phyloP scores from a whole-genome alignment of 139 green algal species.

The Ostreobium quekettii region DNA sequence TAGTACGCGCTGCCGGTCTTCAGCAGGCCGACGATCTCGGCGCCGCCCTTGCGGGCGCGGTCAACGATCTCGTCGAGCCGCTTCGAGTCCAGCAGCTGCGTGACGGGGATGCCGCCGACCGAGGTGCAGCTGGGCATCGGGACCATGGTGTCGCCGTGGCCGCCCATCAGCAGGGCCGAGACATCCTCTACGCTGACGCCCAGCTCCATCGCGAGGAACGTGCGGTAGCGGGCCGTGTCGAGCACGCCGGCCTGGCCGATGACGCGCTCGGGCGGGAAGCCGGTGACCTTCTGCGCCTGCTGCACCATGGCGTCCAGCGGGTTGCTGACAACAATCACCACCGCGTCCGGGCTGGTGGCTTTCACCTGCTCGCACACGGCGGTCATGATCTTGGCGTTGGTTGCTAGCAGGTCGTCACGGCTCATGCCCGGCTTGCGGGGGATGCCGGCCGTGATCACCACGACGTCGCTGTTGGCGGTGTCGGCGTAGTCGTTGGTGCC shows the following conservation, averaged over 20 bases:
- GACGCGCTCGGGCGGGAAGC: background rate
- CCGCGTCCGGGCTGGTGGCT: background rate
- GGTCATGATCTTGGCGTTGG: constrained; percentile 8
- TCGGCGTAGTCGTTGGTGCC: constrained; percentile 4
- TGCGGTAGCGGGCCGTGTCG: constrained; percentile 11
- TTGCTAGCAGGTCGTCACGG: constrained; percentile 3
- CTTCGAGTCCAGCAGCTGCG: background rate
- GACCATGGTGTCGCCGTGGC: constrained; percentile 16
- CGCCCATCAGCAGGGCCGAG: constrained; percentile 7
- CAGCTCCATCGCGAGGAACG: background rate
- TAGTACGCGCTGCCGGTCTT: too few species aligned
- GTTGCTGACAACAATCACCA: constrained; percentile 8
- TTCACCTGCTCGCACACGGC: background rate
- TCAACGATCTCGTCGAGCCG: background rate
- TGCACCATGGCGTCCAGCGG: constrained; percentile 9
- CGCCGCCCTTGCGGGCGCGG: background rate
- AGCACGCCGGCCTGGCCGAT: constrained; percentile 13
- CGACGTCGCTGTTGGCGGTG: background rate
- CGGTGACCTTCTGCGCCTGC: background rate
- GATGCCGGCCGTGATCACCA: constrained; percentile 3
- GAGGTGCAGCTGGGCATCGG: constrained; percentile 1
- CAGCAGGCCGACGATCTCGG: constrained; percentile 16
- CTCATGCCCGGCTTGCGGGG: too few species aligned
- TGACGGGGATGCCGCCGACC: background rate
- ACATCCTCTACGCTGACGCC: constrained; percentile 7